Conservation (phyloP, 2,329 filamentous ascomycete genomes). For the Ophiosphaerella herpotricha region DNA sequence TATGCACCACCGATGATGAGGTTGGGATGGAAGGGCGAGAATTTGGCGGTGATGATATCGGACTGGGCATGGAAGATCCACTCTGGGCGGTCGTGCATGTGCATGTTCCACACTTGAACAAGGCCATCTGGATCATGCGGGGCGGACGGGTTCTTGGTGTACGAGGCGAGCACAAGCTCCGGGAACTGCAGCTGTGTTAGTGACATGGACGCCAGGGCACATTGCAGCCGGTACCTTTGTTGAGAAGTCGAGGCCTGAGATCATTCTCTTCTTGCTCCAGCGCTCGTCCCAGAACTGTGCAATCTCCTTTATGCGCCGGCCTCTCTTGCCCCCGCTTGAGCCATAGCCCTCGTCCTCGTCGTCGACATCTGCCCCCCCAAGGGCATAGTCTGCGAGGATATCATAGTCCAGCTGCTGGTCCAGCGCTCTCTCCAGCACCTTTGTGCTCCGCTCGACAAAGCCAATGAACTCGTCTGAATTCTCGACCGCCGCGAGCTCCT, state of each 20-base stretch:
- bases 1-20: conserved; percentile 95
- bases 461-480: conserved; percentile 92
- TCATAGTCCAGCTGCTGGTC: conserved; percentile 97
- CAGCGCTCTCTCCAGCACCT: conserved; percentile 92
- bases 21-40: conserved; percentile 98
- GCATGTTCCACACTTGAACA: conserved; percentile 95
- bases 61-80: conserved; percentile 97
- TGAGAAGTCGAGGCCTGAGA: conserved; percentile 93
- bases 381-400: conserved; percentile 89
- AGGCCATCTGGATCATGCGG: conserved; percentile 92
- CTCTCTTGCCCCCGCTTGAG: conserved; percentile 71
- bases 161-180: conserved; percentile 89
- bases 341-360: conserved; percentile 78
- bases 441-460: conserved; percentile 93
- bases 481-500: conserved; percentile 88
- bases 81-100: conserved; percentile 91
- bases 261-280: conserved; percentile 97
- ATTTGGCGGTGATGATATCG: conserved; percentile 92
- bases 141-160: conserved; percentile 95
- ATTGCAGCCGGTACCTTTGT: conserved; percentile 65
- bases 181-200: conserved; percentile 63
- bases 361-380: conserved; percentile 76
- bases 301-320: conserved; percentile 80
- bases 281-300: conserved; percentile 92
- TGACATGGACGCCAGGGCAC: background rate